Conservation (phyloP, 371 early-diverging fungal species). For the Furculomyces boomerangus region DNA sequence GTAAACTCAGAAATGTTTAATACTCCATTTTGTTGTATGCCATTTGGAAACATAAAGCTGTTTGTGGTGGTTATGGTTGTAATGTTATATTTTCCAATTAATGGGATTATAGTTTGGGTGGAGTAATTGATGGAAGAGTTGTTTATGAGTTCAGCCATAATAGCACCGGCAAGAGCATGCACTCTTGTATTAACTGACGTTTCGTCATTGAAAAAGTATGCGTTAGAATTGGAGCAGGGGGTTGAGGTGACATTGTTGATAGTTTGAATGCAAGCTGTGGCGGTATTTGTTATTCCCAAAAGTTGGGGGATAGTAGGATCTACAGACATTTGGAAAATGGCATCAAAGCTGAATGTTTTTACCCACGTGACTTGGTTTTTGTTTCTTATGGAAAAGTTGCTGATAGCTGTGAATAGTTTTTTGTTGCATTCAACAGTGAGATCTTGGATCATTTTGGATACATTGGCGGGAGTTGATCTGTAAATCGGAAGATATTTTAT, state of each 20-base stretch:
- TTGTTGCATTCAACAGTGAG: neutral
- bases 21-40: neutral
- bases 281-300: neutral
- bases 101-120: neutral
- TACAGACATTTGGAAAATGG: neutral
- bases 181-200: slow-evolving; percentile 4
- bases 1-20: neutral
- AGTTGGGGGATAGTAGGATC: neutral
- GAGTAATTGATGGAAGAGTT: neutral
- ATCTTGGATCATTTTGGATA: neutral
- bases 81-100: slow-evolving; percentile 1
- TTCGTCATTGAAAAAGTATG: slow-evolving; percentile 4
- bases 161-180: slow-evolving; percentile 6
- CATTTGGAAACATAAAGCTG: neutral
- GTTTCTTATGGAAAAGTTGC: neutral
- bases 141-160: slow-evolving; percentile 3
- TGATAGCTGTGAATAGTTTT: neutral
- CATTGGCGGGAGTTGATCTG: neutral
- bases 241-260: neutral
- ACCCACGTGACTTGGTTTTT: neutral
- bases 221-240: slow-evolving; percentile 6
- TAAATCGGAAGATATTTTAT: slow-evolving; percentile 3
- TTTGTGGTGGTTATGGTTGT: neutral
- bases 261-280: neutral
- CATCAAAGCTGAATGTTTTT: neutral